phyloP scores from a whole-genome alignment of 1,139 yeast genomes.

The Suhomyces ambrosiae region DNA sequence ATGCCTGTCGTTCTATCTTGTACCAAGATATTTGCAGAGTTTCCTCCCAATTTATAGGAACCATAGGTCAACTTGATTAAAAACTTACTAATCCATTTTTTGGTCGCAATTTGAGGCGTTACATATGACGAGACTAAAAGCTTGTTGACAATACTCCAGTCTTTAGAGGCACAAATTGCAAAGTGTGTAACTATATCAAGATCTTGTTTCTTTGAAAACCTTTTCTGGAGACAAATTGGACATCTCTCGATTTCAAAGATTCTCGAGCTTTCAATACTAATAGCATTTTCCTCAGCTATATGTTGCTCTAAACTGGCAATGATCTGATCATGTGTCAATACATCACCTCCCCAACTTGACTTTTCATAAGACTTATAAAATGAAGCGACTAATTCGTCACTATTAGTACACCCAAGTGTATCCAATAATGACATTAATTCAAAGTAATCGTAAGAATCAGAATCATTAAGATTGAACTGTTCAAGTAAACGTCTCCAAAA shows the following conservation, averaged over 20 bases:
- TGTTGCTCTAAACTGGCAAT: constrained; percentile 54
- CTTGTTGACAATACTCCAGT: constrained; percentile 71
- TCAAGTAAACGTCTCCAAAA: constrained; percentile 70
- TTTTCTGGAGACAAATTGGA: constrained; percentile 72
- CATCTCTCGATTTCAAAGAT: constrained; percentile 66
- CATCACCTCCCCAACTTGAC: constrained; percentile 57
- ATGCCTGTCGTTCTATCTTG: constrained; percentile 90
- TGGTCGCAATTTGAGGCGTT: constrained; percentile 79
- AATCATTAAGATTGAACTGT: constrained; percentile 50
- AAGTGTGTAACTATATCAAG: constrained; percentile 80
- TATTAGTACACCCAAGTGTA: constrained; percentile 60
- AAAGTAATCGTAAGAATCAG: constrained; percentile 47
- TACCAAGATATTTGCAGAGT: constrained; percentile 90
- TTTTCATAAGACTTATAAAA: constrained; percentile 49
- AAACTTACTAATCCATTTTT: constrained; percentile 85
- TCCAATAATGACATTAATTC: constrained; percentile 64
- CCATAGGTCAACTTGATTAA: constrained; percentile 87
- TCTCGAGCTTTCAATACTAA: constrained; percentile 22
- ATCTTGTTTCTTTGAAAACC: constrained; percentile 57
- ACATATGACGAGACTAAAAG: constrained; percentile 71
- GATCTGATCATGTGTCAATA: constrained; percentile 57
- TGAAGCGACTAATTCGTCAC: constrained; percentile 46
- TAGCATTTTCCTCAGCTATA: constrained; percentile 22
- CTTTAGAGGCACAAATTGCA: constrained; percentile 81
- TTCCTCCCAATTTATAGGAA: constrained; percentile 80